Evolutionary conservation across 768 basidiomycete species (phyloP), one percentile per base, ranked within the genome.

Genomic region (Boletus subcaerulescens): DNA sequence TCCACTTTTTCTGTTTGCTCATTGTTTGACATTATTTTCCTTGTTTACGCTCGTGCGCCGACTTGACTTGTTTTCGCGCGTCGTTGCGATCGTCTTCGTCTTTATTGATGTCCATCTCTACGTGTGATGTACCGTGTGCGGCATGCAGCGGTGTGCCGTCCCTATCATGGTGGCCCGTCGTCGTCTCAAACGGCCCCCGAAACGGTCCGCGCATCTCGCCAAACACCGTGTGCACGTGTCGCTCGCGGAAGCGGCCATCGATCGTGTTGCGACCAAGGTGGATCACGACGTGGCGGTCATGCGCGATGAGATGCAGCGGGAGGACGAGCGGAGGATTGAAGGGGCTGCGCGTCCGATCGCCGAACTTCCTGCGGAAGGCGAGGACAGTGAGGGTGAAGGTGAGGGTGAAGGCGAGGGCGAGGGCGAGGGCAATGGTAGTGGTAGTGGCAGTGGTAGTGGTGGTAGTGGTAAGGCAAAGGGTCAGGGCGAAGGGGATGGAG

Each of bases 91-190:
- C 32, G 32, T 26, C 5, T 24, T 24, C 24, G n/a, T 44, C 42
- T 39, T 15, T 35, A 26, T 56, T 0, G 36, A 26, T 35, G 56
- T 12, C 15, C 3, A 47, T 40, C 35, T 15, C 39, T 9, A 29
- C 42, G 6, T 36, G 12, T 24, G 24, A 24, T 24, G 5, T 8
- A 26, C 26, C 11, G 42, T 15, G 33, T 43, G 11, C 8, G 53
- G 35, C 14, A 14, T 61, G 62, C 68, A 93, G 79, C 94, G 93
- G 73, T 95, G 92, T 57, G 92, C 92, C 15, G 94, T 96, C 0
- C 94, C 95, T 0, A 93, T 97, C 51, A 96, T 98, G 94, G 93
- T 96, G 50, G 92, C 94, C 5, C 91, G 94, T 50, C 85, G 93
- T 49, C 80, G 94, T 13, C 85, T 97, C 69, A 92, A 91, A 71